These are phyloP conservation scores for Eutrema yunnanense DNA, from an alignment of 345 rosid species.

Conservation along the genomic window DNA sequence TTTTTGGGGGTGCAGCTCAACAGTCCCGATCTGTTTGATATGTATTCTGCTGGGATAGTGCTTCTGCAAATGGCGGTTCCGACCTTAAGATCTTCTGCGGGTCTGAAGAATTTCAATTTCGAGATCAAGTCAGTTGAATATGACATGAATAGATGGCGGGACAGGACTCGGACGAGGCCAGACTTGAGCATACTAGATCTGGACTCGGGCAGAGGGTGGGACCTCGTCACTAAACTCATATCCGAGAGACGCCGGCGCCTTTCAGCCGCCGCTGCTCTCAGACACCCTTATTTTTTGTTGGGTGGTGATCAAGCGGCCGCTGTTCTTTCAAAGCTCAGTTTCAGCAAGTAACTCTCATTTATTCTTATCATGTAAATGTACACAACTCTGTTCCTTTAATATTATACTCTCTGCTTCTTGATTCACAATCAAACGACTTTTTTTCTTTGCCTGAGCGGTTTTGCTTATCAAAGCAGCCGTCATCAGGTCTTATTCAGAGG, in stretches of 20 bases:
- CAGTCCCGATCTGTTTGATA: conserved; percentile 93
- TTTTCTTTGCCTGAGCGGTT: conserved; percentile 8
- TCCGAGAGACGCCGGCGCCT: conserved; percentile 86
- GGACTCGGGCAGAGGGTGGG: conserved; percentile 97
- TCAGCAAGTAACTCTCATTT: conserved; percentile 37
- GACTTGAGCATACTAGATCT: conserved; percentile 77
- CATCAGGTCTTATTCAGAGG: conserved; percentile 6
- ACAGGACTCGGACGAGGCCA: conserved; percentile 59
- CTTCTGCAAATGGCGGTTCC: conserved; percentile 96
- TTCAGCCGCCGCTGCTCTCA: conserved; percentile 83
- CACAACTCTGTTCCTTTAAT: background rate
- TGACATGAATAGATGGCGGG: conserved; percentile 75
- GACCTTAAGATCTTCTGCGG: conserved; percentile 52
- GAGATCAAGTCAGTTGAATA: conserved; percentile 55
- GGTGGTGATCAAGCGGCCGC: conserved; percentile 94
- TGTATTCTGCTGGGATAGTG: conserved; percentile 84
- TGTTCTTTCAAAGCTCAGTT: conserved; percentile 72
- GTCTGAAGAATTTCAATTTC: conserved; percentile 72
- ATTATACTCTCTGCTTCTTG: conserved; percentile 7
- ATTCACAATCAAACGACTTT: background rate
- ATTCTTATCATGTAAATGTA: conserved; percentile 11
- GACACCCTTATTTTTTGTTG: conserved; percentile 91
- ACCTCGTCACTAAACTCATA: conserved; percentile 73
- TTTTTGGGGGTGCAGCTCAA: conserved; percentile 46
- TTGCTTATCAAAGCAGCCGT: background rate